phyloP scores from a whole-genome alignment of 495 filamentous ascomycete species.

The Hapsidospora chrysogenum region DNA sequence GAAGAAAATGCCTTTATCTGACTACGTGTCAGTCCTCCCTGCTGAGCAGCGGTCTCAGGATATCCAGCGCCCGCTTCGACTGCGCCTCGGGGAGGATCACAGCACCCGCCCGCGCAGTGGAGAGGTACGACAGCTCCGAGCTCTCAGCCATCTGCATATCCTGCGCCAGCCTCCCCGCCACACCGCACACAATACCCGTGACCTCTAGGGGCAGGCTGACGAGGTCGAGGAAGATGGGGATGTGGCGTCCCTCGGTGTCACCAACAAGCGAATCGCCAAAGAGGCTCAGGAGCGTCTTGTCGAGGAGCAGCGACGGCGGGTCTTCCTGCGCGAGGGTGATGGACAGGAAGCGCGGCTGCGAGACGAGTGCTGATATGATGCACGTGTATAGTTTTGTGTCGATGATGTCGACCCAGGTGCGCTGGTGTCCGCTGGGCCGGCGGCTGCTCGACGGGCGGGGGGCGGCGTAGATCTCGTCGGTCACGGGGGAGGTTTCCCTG shows the following conservation, averaged over 20 bases:
- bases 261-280: conserved; percentile 61
- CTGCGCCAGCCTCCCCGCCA: conserved; percentile 61
- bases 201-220: conserved; percentile 69
- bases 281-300: conserved; percentile 49
- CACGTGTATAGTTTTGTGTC: conserved; percentile 51
- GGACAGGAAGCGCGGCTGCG: conserved; percentile 65
- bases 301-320: conserved; percentile 66
- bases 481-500: conserved; percentile 12
- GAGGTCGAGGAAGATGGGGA: conserved; percentile 83
- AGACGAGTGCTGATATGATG: conserved; percentile 49
- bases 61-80: conserved; percentile 50
- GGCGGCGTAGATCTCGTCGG: conserved; percentile 10
- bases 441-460: conserved; percentile 10
- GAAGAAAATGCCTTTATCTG: neutral
- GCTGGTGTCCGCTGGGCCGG: conserved; percentile 11
- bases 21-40: conserved; percentile 8
- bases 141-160: conserved; percentile 33
- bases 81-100: conserved; percentile 71
- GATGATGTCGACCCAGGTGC: conserved; percentile 30
- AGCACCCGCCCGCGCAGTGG: conserved; percentile 75
- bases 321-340: conserved; percentile 75
- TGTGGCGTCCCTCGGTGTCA: conserved; percentile 58
- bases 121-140: conserved; percentile 83
- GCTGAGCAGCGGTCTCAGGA: conserved; percentile 33
- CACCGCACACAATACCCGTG: conserved; percentile 85